A percentile compares a stretch with the other conserved stretches of the same genome.
Conservation (phyloP, 2,329 filamentous ascomycete species). For the Cercospora berteroae region DNA sequence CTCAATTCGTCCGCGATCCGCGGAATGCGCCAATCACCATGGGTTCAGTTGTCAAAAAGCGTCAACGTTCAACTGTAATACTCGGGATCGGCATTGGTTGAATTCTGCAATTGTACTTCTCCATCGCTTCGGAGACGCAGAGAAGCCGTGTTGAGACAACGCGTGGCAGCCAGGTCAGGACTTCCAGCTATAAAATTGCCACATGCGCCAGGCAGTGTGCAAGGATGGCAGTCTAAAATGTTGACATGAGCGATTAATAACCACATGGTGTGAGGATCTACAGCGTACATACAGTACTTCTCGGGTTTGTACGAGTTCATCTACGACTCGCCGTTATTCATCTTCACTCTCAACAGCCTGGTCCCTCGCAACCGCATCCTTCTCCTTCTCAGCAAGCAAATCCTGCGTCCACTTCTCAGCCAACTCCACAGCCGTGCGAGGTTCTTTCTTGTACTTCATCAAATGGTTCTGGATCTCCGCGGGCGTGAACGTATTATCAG, state of each 20-base stretch:
- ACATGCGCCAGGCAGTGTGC: background rate
- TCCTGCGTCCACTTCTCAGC: constrained; percentile 45
- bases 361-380: constrained; percentile 19
- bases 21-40: background rate
- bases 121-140: too few species aligned
- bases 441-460: constrained; percentile 51
- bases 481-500: constrained; percentile 50
- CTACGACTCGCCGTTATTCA: background rate
- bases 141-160: too few species aligned
- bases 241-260: background rate
- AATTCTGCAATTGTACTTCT: too few species aligned
- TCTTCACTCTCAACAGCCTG: constrained; percentile 15
- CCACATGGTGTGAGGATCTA: background rate
- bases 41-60: background rate
- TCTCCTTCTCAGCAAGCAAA: constrained; percentile 33
- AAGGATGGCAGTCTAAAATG: background rate
- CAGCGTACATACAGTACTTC: background rate
- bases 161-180: too few species aligned
- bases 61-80: background rate
- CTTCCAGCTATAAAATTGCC: too few species aligned
- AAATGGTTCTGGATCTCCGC: constrained; percentile 56
- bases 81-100: background rate
- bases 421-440: constrained; percentile 45
- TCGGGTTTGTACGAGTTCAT: background rate
- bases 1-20: background rate